Evolutionary conservation across 805 yeast species (phyloP).

Genomic region (Candida tammaniensis): DNA sequence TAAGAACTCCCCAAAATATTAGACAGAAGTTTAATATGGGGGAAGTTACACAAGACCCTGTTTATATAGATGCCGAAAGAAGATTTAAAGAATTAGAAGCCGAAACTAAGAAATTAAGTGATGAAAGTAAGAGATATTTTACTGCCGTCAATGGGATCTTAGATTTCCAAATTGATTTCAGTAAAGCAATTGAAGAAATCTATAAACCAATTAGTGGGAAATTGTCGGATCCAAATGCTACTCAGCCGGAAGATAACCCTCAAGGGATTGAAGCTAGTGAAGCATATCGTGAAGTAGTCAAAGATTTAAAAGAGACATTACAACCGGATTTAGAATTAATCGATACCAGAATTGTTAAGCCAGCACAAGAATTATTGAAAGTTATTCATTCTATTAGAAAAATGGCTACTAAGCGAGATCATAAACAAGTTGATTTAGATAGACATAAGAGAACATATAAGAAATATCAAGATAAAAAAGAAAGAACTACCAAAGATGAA

Average conservation of each 20-base stretch:
- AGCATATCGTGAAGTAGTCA: conserved; percentile 83
- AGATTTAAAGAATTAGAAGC: conserved; percentile 88
- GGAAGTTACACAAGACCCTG: conserved; percentile 63
- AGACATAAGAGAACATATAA: conserved; percentile 68
- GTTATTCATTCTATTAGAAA: conserved; percentile 82
- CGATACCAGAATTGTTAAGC: conserved; percentile 83
- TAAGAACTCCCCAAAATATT: conserved; percentile 87
- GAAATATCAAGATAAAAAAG: conserved; percentile 79
- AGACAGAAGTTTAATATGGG: conserved; percentile 91
- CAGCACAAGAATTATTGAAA: conserved; percentile 85
- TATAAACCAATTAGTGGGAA: conserved; percentile 95
- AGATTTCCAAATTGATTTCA: conserved; percentile 88
- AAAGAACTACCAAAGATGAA: conserved; percentile 83
- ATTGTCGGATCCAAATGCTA: conserved; percentile 81
- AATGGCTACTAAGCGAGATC: conserved; percentile 94
- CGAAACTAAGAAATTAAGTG: conserved; percentile 85
- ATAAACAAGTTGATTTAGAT: conserved; percentile 91
- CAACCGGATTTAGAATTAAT: conserved; percentile 92
- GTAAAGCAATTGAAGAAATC: conserved; percentile 93
- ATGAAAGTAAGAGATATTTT: conserved; percentile 87
- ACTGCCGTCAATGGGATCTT: conserved; percentile 92
- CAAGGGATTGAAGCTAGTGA: conserved; percentile 95
- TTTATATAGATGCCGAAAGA: conserved; percentile 93
- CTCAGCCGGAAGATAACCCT: conserved; percentile 90
- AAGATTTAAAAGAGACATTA: conserved; percentile 77